Conservation (phyloP, 768 basidiomycete species). For the Naganishia antarctica region DNA sequence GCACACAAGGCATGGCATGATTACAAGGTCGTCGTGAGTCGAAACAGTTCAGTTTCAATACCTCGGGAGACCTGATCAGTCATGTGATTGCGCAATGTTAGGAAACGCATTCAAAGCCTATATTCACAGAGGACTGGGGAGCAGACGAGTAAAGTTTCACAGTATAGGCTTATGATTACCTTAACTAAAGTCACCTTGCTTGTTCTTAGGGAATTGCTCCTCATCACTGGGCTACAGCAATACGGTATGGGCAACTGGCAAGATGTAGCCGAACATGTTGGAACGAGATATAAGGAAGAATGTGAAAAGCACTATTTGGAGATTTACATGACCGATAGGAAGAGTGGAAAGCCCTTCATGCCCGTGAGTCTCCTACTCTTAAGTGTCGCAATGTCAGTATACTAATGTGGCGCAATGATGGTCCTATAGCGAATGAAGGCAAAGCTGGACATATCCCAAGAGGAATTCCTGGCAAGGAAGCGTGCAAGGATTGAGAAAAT, state of each 20-base stretch:
- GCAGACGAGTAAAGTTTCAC: conserved; percentile 75
- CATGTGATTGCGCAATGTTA: conserved; percentile 43
- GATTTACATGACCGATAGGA: conserved; percentile 34
- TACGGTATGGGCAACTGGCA: conserved; percentile 96
- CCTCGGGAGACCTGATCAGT: too few species aligned
- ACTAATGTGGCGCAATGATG: too few species aligned
- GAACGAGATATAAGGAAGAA: conserved; percentile 88
- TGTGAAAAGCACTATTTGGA: conserved; percentile 81
- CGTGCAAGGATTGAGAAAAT: conserved; percentile 79
- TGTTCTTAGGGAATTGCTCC: conserved; percentile 67
- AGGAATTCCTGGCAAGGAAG: conserved; percentile 82
- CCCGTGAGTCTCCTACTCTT: conserved; percentile 42
- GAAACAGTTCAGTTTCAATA: too few species aligned
- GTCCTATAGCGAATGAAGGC: conserved; percentile 48
- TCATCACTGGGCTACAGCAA: conserved; percentile 78
- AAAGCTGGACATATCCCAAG: conserved; percentile 64
- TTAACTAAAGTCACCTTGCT: background rate
- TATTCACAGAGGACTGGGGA: conserved; percentile 92
- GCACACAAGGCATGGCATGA: conserved; percentile 78
- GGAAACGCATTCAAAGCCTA: conserved; percentile 95
- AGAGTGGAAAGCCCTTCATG: conserved; percentile 42
- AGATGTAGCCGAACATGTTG: conserved; percentile 85
- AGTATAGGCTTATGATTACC: background rate
- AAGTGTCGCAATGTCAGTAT: too few species aligned
- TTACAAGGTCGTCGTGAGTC: conserved; percentile 80